Conservation (phyloP, 345 rosid species). For the Gossypium bickii region DNA sequence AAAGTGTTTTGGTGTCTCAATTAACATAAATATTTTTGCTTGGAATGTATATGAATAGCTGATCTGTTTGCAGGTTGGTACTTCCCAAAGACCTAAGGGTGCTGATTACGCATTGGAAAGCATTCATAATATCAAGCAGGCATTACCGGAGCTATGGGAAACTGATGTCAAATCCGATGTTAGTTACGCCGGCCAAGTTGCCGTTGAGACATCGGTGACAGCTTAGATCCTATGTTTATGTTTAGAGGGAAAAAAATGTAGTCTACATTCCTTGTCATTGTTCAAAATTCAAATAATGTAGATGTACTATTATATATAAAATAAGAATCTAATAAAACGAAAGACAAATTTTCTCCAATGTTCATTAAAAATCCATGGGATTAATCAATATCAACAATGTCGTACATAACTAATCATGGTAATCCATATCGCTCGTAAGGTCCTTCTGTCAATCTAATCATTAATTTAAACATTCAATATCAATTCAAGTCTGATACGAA, state of each 20-base stretch:
- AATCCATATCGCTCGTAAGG: too few relatives aligned
- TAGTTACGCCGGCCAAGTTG: constrained; percentile 40
- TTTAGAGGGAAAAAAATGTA: not conserved
- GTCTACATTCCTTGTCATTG: constrained; percentile 16
- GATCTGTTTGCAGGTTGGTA: constrained; percentile 43
- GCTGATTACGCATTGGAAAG: constrained; percentile 70
- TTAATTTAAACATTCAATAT: too few relatives aligned
- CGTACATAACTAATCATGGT: too few relatives aligned
- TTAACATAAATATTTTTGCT: not conserved
- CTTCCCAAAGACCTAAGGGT: constrained; percentile 52
- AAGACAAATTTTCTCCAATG: too few relatives aligned
- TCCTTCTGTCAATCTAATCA: too few relatives aligned
- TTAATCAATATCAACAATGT: too few relatives aligned
- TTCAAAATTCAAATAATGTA: constrained; percentile 21
- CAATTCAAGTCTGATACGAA: too few relatives aligned
- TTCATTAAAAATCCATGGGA: too few relatives aligned
- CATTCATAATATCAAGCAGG: constrained; percentile 68
- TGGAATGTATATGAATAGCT: not conserved
- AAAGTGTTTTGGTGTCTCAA: not conserved
- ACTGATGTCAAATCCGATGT: constrained; percentile 48
- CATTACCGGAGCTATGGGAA: constrained; percentile 65
- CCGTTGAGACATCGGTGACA: constrained; percentile 72
- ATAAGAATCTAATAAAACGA: not conserved
- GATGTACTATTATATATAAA: constrained; percentile 8
- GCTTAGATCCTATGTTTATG: constrained; percentile 39